Evolutionary conservation across 2,329 filamentous ascomycete species (phyloP), one percentile per base, ranked within the genome.

Genomic region (Diaporthe citriasiana): DNA sequence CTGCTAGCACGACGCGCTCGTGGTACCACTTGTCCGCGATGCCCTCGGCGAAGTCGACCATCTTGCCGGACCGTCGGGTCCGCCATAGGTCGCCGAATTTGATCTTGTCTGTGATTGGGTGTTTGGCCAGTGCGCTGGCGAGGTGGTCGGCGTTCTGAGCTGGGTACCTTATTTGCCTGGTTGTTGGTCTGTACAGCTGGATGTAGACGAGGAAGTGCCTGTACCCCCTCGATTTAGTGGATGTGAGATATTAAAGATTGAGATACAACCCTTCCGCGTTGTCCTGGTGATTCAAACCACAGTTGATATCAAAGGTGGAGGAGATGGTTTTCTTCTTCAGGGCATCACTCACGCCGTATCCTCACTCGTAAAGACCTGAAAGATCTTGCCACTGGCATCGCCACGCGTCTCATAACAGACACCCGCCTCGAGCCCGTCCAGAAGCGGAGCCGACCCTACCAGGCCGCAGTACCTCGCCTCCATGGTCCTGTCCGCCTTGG

Each of bases 31-130:
- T 71, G 8, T 65, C 30, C 1, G 75, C 17, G 1, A 76, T 53
- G 2, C 76, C 77, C 40, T 78, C 74, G 51, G 78, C 69, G 51
- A 77, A 68, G n/a, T 74, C 68, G 10, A 73, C 45, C 69, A 77
- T 30, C 25, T 70, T 72, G 4, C 59, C 57, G 8, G n/a, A 38
- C 45, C 59, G 53, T 9, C 59, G 27, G 0, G 30, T 6, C 5
- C 25, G 38, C 68, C 70, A 77, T 6, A 76, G 63, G 27, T 77
- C 71, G 9, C 63, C 45, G 68, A 78, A 55, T n/a, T 25, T 70
- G n/a, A 74, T 9, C 4, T 66, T 50, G 12, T 40, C 50, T 1
- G 74, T 72, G 38, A 77, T n/a, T 0, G 70, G 74, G n/a, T 76
- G 63, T 6, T 75, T 33, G 22, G 70, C 63, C 47, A 76, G 50